Base-by-base conservation (phyloP, 1,139 yeast species). In the Candida sanyaensis region DNA sequence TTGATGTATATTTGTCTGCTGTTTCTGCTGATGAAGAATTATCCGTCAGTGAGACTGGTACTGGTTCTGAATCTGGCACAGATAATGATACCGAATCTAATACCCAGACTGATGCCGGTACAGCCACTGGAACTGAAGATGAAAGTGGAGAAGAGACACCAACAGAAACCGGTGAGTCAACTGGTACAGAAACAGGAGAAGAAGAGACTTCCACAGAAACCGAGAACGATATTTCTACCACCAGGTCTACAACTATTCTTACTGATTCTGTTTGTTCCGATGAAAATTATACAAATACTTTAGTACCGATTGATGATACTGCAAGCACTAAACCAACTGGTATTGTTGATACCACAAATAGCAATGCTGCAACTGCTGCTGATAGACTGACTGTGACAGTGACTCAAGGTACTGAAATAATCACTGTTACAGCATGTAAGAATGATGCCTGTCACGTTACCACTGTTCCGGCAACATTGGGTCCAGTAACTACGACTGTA, bases 391-490 rank as follows among this genome's bases (percentile, higher is more conserved):
- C 52, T 42, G 37, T 55, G 34, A 44, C 52, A 30, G 46, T 37
- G 6, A 24, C 40, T 37, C 30, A 27, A 24, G 30, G 59, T 6
- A 37, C 41, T 9, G 12, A n/a, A 13, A 37, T 27, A 7, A 27
- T 61, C 40, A 60, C 84, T 61, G 68, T 78, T 65, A 78, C 83
- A 50, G 69, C 77, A 47, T 80, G 85, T 68, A 58, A 64, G 40
- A 61, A 68, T 58, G 48, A 68, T 62, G 59, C 55, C 44, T 73
- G 77, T 59, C 46, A 58, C 45, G 56, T 53, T 31, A 59, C 71
- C 37, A 57, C 66, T 30, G 69, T 55, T 39, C 33, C 62, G 39
- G 46, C 49, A 43, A 49, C 55, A 50, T 36, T 52, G 45, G 41
- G 54, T 45, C 45, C 51, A 45, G 34, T 58, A 34, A 51, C 50